Percentiles rank a stretch among this genome's conserved stretches.
Evolutionary conservation across 306 rosid species (phyloP).

Genomic region (Ormosia semicastrata): DNA sequence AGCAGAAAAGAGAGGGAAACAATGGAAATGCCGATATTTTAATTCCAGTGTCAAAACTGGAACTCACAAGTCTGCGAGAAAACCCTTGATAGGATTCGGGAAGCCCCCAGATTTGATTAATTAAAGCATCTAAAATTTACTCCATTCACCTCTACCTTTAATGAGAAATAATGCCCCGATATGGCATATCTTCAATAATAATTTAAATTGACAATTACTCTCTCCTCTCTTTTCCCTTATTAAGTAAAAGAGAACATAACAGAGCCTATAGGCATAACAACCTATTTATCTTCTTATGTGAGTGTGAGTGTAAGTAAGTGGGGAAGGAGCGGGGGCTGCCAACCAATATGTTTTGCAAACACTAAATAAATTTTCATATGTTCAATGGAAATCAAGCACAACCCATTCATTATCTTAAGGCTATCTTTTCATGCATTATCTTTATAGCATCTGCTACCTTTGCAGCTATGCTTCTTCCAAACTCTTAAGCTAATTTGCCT

Average conservation of each 20-base stretch:
- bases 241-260: background rate
- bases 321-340: background rate
- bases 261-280: background rate
- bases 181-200: slow-evolving; percentile 6
- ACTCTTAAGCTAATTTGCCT: background rate
- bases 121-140: background rate
- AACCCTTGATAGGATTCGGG: background rate
- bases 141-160: background rate
- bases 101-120: background rate
- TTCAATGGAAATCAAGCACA: background rate
- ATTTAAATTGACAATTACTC: background rate
- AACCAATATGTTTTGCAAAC: background rate
- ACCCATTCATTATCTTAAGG: background rate
- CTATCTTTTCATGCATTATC: background rate
- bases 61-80: background rate
- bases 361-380: background rate
- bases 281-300: background rate
- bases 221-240: background rate
- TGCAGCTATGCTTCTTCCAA: slow-evolving; percentile 2
- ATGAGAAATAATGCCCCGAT: background rate
- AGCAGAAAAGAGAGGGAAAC: background rate
- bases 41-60: background rate
- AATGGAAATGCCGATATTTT: background rate
- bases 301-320: background rate
- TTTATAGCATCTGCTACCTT: background rate